phyloP scores from a whole-genome alignment of 2,329 filamentous ascomycete genomes.

The Leptographium flavum region DNA sequence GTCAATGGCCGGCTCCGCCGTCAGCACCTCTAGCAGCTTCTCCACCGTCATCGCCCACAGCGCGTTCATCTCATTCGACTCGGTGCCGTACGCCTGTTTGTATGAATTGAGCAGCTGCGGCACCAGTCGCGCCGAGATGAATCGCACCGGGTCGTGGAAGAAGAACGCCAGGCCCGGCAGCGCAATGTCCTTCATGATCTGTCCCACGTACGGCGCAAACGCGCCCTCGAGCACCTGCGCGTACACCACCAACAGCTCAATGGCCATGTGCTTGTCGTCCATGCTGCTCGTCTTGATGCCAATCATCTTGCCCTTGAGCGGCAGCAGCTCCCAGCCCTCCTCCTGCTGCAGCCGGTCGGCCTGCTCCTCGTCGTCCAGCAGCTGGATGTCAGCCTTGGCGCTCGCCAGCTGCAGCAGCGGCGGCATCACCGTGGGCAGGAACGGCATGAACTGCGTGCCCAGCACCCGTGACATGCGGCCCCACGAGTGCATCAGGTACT shows the following conservation, averaged over 20 bases:
- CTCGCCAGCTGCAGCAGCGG: slow-evolving; percentile 81
- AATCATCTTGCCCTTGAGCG: slow-evolving; percentile 94
- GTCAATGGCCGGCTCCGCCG: slow-evolving; percentile 87
- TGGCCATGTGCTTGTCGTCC: slow-evolving; percentile 99
- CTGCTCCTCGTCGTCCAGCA: slow-evolving; percentile 89
- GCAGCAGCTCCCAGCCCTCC: slow-evolving; percentile 94
- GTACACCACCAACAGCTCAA: slow-evolving; percentile 93
- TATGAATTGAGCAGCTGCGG: slow-evolving; percentile 87
- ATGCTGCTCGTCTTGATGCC: slow-evolving; percentile 94
- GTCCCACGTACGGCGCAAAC: slow-evolving; percentile 81
- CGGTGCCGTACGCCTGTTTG: slow-evolving; percentile 76
- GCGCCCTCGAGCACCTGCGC: slow-evolving; percentile 86
- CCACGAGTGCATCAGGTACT: slow-evolving; percentile 98
- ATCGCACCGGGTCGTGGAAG: slow-evolving; percentile 95
- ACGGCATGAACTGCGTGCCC: slow-evolving; percentile 79
- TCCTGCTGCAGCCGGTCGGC: slow-evolving; percentile 86
- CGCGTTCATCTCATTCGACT: slow-evolving; percentile 63
- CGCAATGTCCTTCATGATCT: slow-evolving; percentile 94
- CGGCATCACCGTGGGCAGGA: slow-evolving; percentile 85
- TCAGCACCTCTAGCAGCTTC: slow-evolving; percentile 85
- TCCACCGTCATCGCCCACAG: slow-evolving; percentile 78
- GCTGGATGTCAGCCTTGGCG: slow-evolving; percentile 92
- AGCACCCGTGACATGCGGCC: slow-evolving; percentile 96
- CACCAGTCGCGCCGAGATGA: slow-evolving; percentile 87
- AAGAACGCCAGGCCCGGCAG: slow-evolving; percentile 92